Base-by-base conservation (phyloP, 2,329 filamentous ascomycete genomes). In the Monilinia laxa region DNA sequence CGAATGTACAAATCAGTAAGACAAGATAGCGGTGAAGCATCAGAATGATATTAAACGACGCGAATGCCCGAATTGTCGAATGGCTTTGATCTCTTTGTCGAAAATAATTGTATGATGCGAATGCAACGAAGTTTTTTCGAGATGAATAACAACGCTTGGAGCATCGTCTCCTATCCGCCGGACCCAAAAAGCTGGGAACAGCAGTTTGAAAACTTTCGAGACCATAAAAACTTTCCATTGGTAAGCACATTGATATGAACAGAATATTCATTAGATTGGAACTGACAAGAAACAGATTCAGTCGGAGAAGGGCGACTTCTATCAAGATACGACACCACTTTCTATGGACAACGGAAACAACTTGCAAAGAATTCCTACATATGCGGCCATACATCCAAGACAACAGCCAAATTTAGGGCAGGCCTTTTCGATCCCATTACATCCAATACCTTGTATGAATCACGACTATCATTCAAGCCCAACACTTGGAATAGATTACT, bases 121-220 rank as follows among this genome's bases (percentile, higher is more conserved):
- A 62, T 71, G 66, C 69, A 73, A 70, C 69, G 68, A 71, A 69
- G 67, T 63, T 68, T 73, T 71, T 64, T 72, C 66, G 69, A 75
- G 49, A 76, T 76, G 73, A 70, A 70, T 67, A 73, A 74, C 60
- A 74, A 73, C 71, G 70, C 72, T 66, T 76, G 73, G 73, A 70
- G 70, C 69, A 56, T 70, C 49, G 70, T 64, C 62, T 67, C 68
- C 64, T 66, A 71, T 65, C 57, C 68, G 42, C 59, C 70, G 38
- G 54, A 58, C 56, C 53, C 35, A 47, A 67, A 70, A n/a, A 67
- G 40, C 38, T 74, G 72, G 72, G 70, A 72, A 25, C 68, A 72
- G 14, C 60, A 72, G 16, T 20, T 72, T 35, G 72, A 73, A 66
- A 71, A 71, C 14, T 73, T 71, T 62, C 62, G 54, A 49, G 66